Base-by-base conservation (phyloP, 352 stramenopile species). In the Globisporangium carolinianum region DNA sequence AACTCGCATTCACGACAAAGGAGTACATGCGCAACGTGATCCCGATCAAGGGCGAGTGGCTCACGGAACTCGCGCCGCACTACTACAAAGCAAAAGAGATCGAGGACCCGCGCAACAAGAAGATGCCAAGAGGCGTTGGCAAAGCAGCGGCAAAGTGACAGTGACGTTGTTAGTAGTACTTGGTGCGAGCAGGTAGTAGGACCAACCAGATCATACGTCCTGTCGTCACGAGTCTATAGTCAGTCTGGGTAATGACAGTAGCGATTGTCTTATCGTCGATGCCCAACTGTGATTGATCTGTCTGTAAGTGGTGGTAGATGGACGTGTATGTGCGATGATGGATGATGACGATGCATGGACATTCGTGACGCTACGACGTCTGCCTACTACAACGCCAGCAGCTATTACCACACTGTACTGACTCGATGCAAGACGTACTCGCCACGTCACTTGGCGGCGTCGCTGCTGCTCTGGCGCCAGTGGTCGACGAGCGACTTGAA, bases 1-100 rank as follows among this genome's bases (percentile, higher is more conserved):
- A 99, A 75, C 76, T 99, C 12, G 95, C 96, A 15, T 99, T 99
- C 70, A 99, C 97, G 32, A 99, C 93, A 0, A 99, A 99, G 69
- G 97, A 99, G 70, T 99, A 98, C 76, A 99, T 99, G 92, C 87
- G 98, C 46, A 77, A 96, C 43, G 93, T 98, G 37, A 89, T 96
- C 42, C 94, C 94, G 8, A 99, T 99, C 66, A 92, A 99, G 62
- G 83, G 89, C 10, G 85, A 98, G 62, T 99, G 98, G 98, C 75
- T 99, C 5, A 81, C 98, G 50, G 96, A 99, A 68, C 96, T 99
- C 55, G 98, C 98, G 18, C 98, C 97, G 45, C 97, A 99, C 75
- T 99, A 99, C 73, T 99, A 99, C 76, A 97, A 98, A 71, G 73
- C 83, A 46, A 98, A 95, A 58, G 97, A 99, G 63, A 87, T 99